Evolutionary conservation across 768 basidiomycete species (phyloP).

Genomic region (Pleurotus djamor): DNA sequence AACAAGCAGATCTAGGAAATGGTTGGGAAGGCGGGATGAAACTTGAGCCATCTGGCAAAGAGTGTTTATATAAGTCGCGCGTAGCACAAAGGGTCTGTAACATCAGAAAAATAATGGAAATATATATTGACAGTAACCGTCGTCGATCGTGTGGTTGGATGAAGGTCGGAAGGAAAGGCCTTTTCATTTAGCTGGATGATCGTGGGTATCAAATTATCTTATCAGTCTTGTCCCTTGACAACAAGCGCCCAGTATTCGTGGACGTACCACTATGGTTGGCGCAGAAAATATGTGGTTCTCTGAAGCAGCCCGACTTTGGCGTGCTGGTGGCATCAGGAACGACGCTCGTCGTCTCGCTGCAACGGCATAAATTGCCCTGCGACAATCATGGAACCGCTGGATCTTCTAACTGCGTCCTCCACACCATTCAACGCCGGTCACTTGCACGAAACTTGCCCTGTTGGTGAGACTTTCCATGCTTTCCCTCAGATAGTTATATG

Average conservation of each 20-base stretch:
- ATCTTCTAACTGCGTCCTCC: not conserved
- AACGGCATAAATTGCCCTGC: not conserved
- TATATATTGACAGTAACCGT: conserved; percentile 4
- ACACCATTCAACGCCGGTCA: not conserved
- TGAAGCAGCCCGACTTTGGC: not conserved
- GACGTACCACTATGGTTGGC: too few relatives aligned
- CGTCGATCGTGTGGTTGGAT: conserved; percentile 1
- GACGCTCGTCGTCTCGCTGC: not conserved
- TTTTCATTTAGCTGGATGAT: not conserved
- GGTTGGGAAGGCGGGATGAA: not conserved
- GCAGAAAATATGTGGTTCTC: too few relatives aligned
- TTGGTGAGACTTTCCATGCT: conserved; percentile 1
- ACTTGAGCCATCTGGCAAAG: not conserved
- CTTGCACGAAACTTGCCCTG: not conserved
- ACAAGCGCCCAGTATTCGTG: not conserved
- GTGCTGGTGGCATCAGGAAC: not conserved
- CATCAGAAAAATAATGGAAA: conserved; percentile 7
- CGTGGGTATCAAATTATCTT: conserved; percentile 4
- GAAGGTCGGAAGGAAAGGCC: not conserved
- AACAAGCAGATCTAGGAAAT: not conserved
- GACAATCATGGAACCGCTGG: not conserved
- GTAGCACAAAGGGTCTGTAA: conserved; percentile 2
- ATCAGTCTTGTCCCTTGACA: conserved; percentile 3
- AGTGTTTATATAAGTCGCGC: not conserved
- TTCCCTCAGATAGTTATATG: conserved; percentile 7